Evolutionary conservation across 371 early-diverging fungal species (phyloP).

Genomic region (Conidiobolus incongruus): DNA sequence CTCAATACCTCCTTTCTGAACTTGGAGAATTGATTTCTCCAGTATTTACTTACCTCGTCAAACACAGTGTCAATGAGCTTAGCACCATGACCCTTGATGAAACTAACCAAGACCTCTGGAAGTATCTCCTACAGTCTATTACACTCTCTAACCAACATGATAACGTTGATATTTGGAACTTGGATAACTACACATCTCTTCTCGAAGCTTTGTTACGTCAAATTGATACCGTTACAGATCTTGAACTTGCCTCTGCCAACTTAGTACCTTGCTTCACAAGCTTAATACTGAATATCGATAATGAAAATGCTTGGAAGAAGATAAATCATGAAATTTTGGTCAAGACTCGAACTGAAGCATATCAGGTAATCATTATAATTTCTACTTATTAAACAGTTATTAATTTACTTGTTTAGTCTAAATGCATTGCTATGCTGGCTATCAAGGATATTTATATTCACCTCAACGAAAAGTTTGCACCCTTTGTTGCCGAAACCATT

Average conservation of each 20-base stretch:
- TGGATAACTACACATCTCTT: constrained; percentile 47
- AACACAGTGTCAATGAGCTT: constrained; percentile 36
- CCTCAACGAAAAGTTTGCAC: constrained; percentile 78
- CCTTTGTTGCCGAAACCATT: constrained; percentile 82
- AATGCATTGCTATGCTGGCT: constrained; percentile 43
- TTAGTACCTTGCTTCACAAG: constrained; percentile 59
- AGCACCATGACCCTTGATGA: background rate
- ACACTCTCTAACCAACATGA: constrained; percentile 11
- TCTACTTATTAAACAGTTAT: no score
- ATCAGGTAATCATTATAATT: no score
- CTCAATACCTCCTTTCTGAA: constrained; percentile 40
- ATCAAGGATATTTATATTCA: constrained; percentile 60
- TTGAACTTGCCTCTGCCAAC: constrained; percentile 15
- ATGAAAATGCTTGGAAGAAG: constrained; percentile 72
- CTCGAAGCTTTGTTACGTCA: constrained; percentile 46
- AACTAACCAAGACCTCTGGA: constrained; percentile 11
- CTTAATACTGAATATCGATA: constrained; percentile 52
- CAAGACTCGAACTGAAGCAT: constrained; percentile 38
- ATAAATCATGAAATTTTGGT: constrained; percentile 58
- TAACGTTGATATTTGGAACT: constrained; percentile 29
- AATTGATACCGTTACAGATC: constrained; percentile 26
- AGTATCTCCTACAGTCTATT: constrained; percentile 10
- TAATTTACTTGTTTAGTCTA: constrained; percentile 21
- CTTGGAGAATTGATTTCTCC: constrained; percentile 74
- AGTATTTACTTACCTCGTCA: constrained; percentile 56